Base-by-base conservation (phyloP, 345 rosid species). In the Eutrema yunnanense region DNA sequence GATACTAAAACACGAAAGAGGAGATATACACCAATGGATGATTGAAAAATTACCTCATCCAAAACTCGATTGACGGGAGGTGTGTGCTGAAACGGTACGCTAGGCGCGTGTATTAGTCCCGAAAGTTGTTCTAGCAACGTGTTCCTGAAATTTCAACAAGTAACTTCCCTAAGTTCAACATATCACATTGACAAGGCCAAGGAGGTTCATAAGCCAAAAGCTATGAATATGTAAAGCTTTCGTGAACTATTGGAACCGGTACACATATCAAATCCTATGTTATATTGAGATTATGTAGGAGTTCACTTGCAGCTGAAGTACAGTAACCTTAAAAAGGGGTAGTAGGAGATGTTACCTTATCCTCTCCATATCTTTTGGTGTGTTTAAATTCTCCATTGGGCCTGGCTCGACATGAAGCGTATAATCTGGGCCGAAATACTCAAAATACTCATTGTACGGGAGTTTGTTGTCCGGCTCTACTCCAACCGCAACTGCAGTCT, bases 401-500 rank as follows among this genome's bases (percentile, higher is more conserved):
- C 84, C 47, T 16, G 98, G 96, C 19, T 86, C 96, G 44, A 92
- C 85, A 69, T 90, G 99, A 80, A 95, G 99, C 9, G 91, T 84
- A 75, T 95, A 95, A 50, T 95, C 96, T 37, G 99, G 99, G 16
- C 98, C 98, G 61, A 92, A 95, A 79, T 95, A 95, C 83, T 92
- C 98, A 32, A 79, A 90, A 74, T 95, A 95, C 72, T 95, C 98
- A 72, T 90, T 95, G 84, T 84, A 92, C 3, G 99, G 99, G 76
- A 92, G 80, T 62, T 85, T 80, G 74, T 95, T 90, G 71, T 92
- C 98, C 49, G 99, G 99, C 81, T 95, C 99, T 40, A 92, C 94
- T 57, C 92, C 96, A 77, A 95, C 96, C 6, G 98, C 98, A 57
- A 95, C 94, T 32, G 99, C 99, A 62, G 99, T 92, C 99, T 95